Conservation (phyloP, 2,329 filamentous ascomycete genomes). For the Endocalyx cinctus region DNA sequence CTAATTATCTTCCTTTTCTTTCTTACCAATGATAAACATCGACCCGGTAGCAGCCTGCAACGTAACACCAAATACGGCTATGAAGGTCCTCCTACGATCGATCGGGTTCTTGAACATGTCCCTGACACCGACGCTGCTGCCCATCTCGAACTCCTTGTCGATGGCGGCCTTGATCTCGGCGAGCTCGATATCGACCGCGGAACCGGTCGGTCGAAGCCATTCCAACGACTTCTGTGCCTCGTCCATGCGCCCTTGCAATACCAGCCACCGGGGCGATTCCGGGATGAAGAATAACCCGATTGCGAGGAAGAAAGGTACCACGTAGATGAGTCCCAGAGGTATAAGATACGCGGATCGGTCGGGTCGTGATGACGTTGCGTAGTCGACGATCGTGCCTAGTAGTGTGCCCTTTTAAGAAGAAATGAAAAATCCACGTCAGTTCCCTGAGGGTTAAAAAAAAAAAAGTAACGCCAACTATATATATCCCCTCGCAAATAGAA, state of each 20-base stretch:
- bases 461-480: conserved; percentile 43
- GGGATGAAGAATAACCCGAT: conserved; percentile 31
- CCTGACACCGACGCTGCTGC: conserved; percentile 29
- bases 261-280: conserved; percentile 28
- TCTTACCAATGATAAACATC: conserved; percentile 38
- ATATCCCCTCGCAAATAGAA: conserved; percentile 42
- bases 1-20: too few species aligned
- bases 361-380: conserved; percentile 22
- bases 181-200: conserved; percentile 27
- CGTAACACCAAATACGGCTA: conserved; percentile 37
- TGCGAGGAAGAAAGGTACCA: conserved; percentile 21
- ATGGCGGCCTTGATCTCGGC: conserved; percentile 30
- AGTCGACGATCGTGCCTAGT: conserved; percentile 37
- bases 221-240: conserved; percentile 28
- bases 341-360: conserved; percentile 28
- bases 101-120: conserved; percentile 42
- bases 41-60: conserved; percentile 42
- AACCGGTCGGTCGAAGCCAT: conserved; percentile 30
- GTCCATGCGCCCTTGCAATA: conserved; percentile 23
- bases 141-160: conserved; percentile 28
- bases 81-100: conserved; percentile 37
- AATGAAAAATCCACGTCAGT: background rate
- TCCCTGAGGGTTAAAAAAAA: conserved; percentile 37
- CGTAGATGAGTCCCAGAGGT: conserved; percentile 26
- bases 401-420: conserved; percentile 33